phyloP scores from a whole-genome alignment of 768 basidiomycete species.

The Hericium coralloides region DNA sequence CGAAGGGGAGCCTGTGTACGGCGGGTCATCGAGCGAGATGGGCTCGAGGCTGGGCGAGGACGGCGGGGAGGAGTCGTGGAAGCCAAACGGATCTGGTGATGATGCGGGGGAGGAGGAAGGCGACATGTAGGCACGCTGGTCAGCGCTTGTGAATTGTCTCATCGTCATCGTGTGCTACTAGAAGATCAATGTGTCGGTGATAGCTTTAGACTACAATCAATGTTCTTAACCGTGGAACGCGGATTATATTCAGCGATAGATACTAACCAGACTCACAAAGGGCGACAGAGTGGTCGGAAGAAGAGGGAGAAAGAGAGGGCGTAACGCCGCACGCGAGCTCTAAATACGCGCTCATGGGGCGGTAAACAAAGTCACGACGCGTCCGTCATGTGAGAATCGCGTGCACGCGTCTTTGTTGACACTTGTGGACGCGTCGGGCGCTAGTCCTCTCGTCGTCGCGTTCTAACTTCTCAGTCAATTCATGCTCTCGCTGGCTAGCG shows the following conservation, averaged over 20 bases:
- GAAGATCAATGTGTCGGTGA: not conserved
- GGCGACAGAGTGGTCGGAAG: not conserved
- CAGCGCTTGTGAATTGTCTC: not conserved
- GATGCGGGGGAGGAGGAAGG: not conserved
- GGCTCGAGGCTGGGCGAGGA: slow-evolving; percentile 12
- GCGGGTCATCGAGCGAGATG: slow-evolving; percentile 1
- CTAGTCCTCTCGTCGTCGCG: no score
- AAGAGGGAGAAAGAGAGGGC: not conserved
- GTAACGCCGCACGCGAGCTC: not conserved
- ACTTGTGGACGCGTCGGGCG: not conserved
- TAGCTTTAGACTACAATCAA: not conserved
- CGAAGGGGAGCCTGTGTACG: not conserved
- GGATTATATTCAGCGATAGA: not conserved
- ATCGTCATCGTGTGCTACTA: not conserved
- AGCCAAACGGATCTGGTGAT: not conserved
- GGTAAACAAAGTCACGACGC: not conserved
- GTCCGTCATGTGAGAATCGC: not conserved
- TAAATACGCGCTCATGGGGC: not conserved
- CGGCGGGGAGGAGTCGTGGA: slow-evolving; percentile 4
- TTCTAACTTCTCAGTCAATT: no score
- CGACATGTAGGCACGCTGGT: not conserved
- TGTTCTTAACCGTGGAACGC: not conserved
- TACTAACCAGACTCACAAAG: no score
- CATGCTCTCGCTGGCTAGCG: no score
- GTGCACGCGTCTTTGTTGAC: not conserved